Conservation (phyloP, 805 yeast species). For the Lipomyces chichibuensis region DNA sequence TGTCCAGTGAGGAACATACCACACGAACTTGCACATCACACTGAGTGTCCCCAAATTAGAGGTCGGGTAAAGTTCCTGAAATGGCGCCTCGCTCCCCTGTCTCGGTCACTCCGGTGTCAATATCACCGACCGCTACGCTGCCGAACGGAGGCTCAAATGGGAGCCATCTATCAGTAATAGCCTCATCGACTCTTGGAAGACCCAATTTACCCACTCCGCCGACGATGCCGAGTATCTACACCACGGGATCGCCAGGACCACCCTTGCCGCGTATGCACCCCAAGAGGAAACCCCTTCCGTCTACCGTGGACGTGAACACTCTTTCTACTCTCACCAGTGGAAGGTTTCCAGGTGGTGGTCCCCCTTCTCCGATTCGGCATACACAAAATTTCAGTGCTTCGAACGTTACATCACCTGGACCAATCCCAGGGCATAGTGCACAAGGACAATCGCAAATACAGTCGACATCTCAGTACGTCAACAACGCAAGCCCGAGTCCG, state of each 20-base stretch:
- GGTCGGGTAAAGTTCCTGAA: neutral
- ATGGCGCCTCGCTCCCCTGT: neutral
- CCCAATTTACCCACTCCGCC: neutral
- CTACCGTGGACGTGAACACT: slow-evolving; percentile 8
- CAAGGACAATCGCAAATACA: neutral
- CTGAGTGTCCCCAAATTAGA: neutral
- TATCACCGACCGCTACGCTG: neutral
- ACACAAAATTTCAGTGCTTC: neutral
- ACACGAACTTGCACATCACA: neutral
- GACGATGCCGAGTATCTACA: slow-evolving; percentile 3
- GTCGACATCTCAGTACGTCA: neutral
- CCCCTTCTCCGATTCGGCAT: slow-evolving; percentile 2
- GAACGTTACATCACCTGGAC: neutral
- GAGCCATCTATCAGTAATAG: neutral
- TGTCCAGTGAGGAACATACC: neutral
- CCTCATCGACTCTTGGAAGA: neutral
- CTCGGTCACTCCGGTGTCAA: neutral
- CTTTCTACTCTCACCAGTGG: slow-evolving; percentile 1
- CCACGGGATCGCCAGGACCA: neutral
- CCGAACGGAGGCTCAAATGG: neutral
- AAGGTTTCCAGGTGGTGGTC: slow-evolving; percentile 1
- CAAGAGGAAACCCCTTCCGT: slow-evolving; percentile 23
- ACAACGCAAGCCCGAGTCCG: neutral
- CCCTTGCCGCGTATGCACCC: slow-evolving; percentile 9
- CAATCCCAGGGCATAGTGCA: neutral